A percentile compares a stretch with the other conserved stretches of the same genome.
These are phyloP conservation scores for Gossypium thurberi DNA, from an alignment of 345 rosid species.

Conservation along the genomic window DNA sequence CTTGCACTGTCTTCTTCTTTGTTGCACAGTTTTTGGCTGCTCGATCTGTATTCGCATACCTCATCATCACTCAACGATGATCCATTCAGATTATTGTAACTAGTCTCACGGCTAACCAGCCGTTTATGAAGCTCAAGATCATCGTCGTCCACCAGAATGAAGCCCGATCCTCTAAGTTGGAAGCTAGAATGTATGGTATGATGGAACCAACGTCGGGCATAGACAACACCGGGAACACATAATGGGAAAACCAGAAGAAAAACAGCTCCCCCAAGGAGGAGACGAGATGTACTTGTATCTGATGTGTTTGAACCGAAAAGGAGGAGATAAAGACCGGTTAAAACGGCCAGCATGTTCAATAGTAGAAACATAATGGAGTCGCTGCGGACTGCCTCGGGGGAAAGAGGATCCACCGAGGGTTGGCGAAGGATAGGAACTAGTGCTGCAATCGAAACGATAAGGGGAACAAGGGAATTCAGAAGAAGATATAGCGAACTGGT, in stretches of 20 bases:
- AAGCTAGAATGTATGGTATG: conserved; percentile 55
- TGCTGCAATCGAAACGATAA: conserved; percentile 52
- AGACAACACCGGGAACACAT: conserved; percentile 68
- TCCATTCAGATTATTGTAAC: conserved; percentile 25
- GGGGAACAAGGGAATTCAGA: conserved; percentile 66
- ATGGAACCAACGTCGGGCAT: conserved; percentile 71
- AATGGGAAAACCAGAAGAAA: conserved; percentile 64
- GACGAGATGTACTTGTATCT: conserved; percentile 31
- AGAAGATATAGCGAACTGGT: conserved; percentile 60
- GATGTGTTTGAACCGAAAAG: conserved; percentile 41
- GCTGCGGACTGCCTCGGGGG: conserved; percentile 58
- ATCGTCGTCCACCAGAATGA: conserved; percentile 73
- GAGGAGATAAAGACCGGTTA: conserved; percentile 80
- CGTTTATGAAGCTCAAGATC: conserved; percentile 90
- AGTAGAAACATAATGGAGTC: conserved; percentile 68
- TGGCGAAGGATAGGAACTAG: conserved; percentile 79
- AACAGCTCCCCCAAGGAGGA: conserved; percentile 69
- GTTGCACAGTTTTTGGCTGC: conserved; percentile 21
- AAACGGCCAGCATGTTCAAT: conserved; percentile 57
- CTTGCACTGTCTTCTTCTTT: conserved; percentile 21
- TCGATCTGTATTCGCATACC: conserved; percentile 14
- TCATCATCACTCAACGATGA: conserved; percentile 18
- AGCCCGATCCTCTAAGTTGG: conserved; percentile 47
- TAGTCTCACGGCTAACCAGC: conserved; percentile 38
- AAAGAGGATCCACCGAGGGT: conserved; percentile 66